Percentiles rank a stretch among this genome's conserved stretches.
phyloP scores from a whole-genome alignment of 176 grass and related monocot genomes.

The Triticum turgidum region DNA sequence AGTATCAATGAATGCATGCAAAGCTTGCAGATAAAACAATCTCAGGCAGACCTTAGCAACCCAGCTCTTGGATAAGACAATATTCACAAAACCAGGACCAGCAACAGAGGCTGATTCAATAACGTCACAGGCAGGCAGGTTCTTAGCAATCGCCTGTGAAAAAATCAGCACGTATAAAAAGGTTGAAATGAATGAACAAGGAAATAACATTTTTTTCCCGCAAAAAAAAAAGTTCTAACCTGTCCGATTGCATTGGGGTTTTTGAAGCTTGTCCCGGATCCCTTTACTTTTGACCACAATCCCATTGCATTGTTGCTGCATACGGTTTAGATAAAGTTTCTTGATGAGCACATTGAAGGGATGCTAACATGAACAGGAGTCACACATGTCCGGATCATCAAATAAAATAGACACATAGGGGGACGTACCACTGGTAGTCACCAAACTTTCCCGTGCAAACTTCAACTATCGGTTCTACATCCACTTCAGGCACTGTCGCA shows the following conservation, averaged over 20 bases:
- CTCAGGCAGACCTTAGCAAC: constrained; percentile 64
- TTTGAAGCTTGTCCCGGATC: constrained; percentile 74
- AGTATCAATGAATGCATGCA: neutral
- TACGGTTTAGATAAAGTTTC: neutral
- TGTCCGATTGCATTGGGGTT: constrained; percentile 90
- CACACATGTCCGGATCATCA: neutral
- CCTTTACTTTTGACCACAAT: constrained; percentile 90
- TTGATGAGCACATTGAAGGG: constrained; percentile 11
- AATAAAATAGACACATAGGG: neutral
- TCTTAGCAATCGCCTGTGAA: constrained; percentile 73
- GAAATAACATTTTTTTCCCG: neutral
- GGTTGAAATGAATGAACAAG: neutral
- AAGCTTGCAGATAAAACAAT: constrained; percentile 24
- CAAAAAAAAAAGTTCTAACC: constrained; percentile 31
- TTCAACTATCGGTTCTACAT: constrained; percentile 78
- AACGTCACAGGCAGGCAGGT: constrained; percentile 77
- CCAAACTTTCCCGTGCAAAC: constrained; percentile 74
- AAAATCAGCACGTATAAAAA: constrained; percentile 31
- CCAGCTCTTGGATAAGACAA: constrained; percentile 76
- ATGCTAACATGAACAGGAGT: neutral
- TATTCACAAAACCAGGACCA: constrained; percentile 98
- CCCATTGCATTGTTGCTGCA: constrained; percentile 97
- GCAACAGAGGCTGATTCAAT: constrained; percentile 90
- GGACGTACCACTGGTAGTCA: constrained; percentile 90
- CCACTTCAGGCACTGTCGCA: constrained; percentile 52